Evolutionary conservation across 2,329 filamentous ascomycete genomes (phyloP), one percentile per base, ranked within the genome.

Genomic region (Alternaria viburni): DNA sequence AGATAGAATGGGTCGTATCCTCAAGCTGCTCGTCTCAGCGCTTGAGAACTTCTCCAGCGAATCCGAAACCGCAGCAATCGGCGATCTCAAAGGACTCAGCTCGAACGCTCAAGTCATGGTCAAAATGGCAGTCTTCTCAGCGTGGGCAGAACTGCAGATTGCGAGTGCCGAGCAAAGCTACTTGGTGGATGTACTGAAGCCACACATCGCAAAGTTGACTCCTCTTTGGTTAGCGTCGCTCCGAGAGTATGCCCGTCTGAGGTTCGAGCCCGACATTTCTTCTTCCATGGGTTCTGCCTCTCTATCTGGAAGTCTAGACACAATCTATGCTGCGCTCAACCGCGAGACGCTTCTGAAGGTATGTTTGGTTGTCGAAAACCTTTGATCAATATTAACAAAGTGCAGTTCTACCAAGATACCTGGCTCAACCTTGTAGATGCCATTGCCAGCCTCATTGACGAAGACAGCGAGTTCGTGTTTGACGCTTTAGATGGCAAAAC

Each of bases 81-180:
- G 96, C 15, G 96, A 99, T 70, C 85, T 99, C 6, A 93, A 93
- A 80, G 93, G 93, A 0, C 87, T 99, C 17, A 97, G 94, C 76
- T 93, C 95, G 2, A 99, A 99, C 77, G 95, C 96, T 0, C 92
- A 96, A 75, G 93, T 97, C 52, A 99, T 99, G 96, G 93, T 99
- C 59, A 97, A 97, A 80, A 96, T 98, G 88, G 91, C 96, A 0
- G 91, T 99, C 2, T 97, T 97, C 79, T 96, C 95, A 2, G 96
- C 95, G 1, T 99, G 96, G 96, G 96, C 96, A 5, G 93, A 97
- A 77, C 86, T 99, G 30, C 96, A 99, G 80, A 94, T 99, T 66
- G 93, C 96, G 25, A 98, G 95, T 80, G 89, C 89, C 5, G 95
- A 98, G 75, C 95, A 98, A 71, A 89, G 89, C 55, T 98, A 99